These are phyloP conservation scores for Coemansia sp. DNA, from an alignment of 192 early-diverging fungal species.

Conservation along the genomic window DNA sequence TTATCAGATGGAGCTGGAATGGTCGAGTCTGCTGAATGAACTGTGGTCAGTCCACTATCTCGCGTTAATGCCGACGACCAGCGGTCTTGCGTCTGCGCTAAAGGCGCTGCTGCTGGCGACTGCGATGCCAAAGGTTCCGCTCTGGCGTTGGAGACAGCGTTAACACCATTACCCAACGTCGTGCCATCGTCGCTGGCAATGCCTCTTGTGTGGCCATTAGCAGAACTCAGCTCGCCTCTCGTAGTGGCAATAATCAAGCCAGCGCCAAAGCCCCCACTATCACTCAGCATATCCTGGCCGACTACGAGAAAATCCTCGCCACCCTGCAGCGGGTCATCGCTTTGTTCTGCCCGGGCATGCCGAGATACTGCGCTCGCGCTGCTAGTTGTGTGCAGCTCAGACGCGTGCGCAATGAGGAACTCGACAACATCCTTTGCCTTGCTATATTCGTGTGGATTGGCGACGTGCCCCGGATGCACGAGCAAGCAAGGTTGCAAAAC, in stretches of 20 bases:
- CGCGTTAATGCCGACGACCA: constrained; percentile 28
- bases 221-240: constrained; percentile 2
- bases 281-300: constrained; percentile 9
- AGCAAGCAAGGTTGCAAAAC: constrained; percentile 78
- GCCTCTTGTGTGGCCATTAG: constrained; percentile 12
- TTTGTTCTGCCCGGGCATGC: neutral
- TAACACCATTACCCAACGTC: constrained; percentile 13
- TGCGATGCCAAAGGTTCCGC: neutral
- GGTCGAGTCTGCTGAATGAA: constrained; percentile 19
- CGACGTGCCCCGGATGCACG: constrained; percentile 72
- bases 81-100: constrained; percentile 17
- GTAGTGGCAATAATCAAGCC: constrained; percentile 37
- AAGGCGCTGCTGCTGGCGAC: constrained; percentile 3
- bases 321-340: neutral
- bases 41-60: constrained; percentile 22
- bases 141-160: neutral
- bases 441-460: constrained; percentile 74
- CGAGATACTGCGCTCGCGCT: neutral
- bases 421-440: constrained; percentile 76
- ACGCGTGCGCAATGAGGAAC: constrained; percentile 67
- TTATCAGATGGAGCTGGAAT: neutral
- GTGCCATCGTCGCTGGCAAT: constrained; percentile 41
- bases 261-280: constrained; percentile 15
- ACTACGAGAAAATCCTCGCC: constrained; percentile 15
- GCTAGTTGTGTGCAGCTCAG: constrained; percentile 23